Conservation (phyloP, 345 rosid species). For the Erucastrum elatum region DNA sequence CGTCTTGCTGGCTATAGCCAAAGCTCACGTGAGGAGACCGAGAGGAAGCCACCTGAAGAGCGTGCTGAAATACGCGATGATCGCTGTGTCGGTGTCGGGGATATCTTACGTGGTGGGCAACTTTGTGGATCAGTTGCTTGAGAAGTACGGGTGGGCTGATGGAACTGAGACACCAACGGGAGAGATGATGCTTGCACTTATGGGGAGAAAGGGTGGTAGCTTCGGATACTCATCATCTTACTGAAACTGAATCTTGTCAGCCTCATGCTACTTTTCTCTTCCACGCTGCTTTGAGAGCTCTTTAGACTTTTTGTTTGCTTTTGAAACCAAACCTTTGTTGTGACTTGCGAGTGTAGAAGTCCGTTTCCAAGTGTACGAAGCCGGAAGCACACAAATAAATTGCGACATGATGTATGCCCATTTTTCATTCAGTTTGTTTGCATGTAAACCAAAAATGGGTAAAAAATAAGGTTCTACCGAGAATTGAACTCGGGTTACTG, state of each 20-base stretch:
- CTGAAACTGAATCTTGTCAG: slow-evolving; percentile 27
- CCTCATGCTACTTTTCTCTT: background rate
- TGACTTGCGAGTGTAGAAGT: slow-evolving; percentile 5
- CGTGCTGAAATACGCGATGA: slow-evolving; percentile 40
- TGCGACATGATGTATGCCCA: background rate
- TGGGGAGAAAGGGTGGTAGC: slow-evolving; percentile 34
- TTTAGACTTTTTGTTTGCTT: background rate
- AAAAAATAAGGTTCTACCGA: slow-evolving; percentile 70
- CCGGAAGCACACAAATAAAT: background rate
- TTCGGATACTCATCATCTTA: slow-evolving; percentile 35
- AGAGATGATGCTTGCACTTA: slow-evolving; percentile 23
- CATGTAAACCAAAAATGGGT: background rate
- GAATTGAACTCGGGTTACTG: slow-evolving; percentile 98
- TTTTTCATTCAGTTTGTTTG: background rate
- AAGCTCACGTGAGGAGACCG: slow-evolving; percentile 52
- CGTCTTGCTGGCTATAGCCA: slow-evolving; percentile 61
- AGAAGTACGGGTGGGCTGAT: slow-evolving; percentile 56
- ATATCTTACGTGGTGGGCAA: slow-evolving; percentile 60
- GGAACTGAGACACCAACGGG: slow-evolving; percentile 33
- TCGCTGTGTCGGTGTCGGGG: slow-evolving; percentile 58
- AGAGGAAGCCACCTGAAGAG: slow-evolving; percentile 55
- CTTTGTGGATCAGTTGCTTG: slow-evolving; percentile 51
- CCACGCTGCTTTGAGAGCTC: background rate
- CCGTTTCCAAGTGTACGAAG: background rate
- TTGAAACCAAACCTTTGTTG: slow-evolving; percentile 6